These are phyloP conservation scores for Cyberlindnera lachancei DNA, from an alignment of 805 yeast genomes.

Conservation along the genomic window DNA sequence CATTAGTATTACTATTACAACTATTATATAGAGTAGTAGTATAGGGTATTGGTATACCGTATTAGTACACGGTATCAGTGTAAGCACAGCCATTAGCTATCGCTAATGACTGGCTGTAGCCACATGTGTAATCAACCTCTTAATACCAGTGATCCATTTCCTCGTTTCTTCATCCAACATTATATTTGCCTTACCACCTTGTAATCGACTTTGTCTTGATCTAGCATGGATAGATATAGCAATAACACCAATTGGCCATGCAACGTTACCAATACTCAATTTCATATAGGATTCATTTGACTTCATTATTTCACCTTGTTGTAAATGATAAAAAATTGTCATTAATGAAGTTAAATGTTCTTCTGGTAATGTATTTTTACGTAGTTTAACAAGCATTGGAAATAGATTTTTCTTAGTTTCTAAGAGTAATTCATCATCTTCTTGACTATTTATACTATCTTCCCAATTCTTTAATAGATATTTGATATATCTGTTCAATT, in stretches of 20 bases:
- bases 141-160: slow-evolving; percentile 68
- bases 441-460: too few species aligned
- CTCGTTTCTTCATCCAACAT: slow-evolving; percentile 73
- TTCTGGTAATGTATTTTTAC: slow-evolving; percentile 31
- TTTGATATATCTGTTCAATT: slow-evolving; percentile 24
- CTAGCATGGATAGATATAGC: slow-evolving; percentile 76
- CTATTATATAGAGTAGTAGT: too few species aligned
- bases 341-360: slow-evolving; percentile 47
- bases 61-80: too few species aligned
- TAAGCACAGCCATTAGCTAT: too few species aligned
- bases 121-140: slow-evolving; percentile 57
- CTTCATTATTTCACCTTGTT: slow-evolving; percentile 37
- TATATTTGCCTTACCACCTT: slow-evolving; percentile 57
- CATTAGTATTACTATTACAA: too few species aligned
- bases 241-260: slow-evolving; percentile 87
- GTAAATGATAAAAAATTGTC: slow-evolving; percentile 56
- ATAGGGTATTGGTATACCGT: too few species aligned
- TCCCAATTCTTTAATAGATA: slow-evolving; percentile 32
- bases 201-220: slow-evolving; percentile 51
- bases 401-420: slow-evolving; percentile 44
- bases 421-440: slow-evolving; percentile 24
- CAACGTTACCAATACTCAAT: slow-evolving; percentile 77
- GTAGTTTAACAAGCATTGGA: slow-evolving; percentile 47
- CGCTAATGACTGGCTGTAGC: too few species aligned
- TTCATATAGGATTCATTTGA: slow-evolving; percentile 69